These are phyloP conservation scores for Aspergillus ruber DNA, from an alignment of 2,329 filamentous ascomycete genomes.

Conservation along the genomic window DNA sequence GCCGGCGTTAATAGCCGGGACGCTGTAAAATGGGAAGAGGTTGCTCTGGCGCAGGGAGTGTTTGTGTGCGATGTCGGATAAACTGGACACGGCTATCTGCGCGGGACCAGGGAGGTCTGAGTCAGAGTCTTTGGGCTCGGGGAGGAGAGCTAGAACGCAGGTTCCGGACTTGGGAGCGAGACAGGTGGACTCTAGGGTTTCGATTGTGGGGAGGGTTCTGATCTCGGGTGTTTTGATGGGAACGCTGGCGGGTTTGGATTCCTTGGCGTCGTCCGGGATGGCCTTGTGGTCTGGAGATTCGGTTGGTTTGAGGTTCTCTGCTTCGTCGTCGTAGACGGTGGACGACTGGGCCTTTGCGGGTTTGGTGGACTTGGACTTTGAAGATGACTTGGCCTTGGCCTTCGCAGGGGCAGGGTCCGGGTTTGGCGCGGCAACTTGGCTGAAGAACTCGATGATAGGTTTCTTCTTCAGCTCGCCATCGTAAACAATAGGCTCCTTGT, in stretches of 20 bases:
- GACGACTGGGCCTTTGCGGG: conserved; percentile 45
- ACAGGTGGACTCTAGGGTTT: conserved; percentile 64
- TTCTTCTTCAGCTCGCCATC: conserved; percentile 81
- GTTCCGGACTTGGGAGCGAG: conserved; percentile 69
- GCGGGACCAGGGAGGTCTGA: conserved; percentile 39
- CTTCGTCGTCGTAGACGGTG: conserved; percentile 42
- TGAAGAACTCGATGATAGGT: conserved; percentile 73
- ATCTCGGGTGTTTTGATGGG: conserved; percentile 58
- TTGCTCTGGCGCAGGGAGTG: conserved; percentile 60
- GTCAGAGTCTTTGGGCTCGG: conserved; percentile 46
- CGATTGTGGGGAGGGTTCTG: conserved; percentile 55
- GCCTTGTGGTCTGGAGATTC: conserved; percentile 49
- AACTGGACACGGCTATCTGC: conserved; percentile 52
- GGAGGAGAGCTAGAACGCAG: conserved; percentile 72
- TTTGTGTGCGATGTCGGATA: conserved; percentile 71
- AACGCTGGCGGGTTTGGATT: conserved; percentile 39
- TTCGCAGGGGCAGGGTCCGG: conserved; percentile 58
- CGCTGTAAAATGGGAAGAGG: conserved; percentile 75
- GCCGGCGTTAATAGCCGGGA: conserved; percentile 58
- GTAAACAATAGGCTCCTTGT: conserved; percentile 64
- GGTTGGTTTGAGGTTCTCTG: conserved; percentile 36
- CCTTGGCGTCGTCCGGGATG: conserved; percentile 28
- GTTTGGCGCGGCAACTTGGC: conserved; percentile 71
- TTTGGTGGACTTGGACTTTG: conserved; percentile 32
- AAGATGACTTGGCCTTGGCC: conserved; percentile 15